Evolutionary conservation across 148 eudicot species (phyloP), one percentile per base, ranked within the genome.

Genomic region (Rhododendron griersonianum): DNA sequence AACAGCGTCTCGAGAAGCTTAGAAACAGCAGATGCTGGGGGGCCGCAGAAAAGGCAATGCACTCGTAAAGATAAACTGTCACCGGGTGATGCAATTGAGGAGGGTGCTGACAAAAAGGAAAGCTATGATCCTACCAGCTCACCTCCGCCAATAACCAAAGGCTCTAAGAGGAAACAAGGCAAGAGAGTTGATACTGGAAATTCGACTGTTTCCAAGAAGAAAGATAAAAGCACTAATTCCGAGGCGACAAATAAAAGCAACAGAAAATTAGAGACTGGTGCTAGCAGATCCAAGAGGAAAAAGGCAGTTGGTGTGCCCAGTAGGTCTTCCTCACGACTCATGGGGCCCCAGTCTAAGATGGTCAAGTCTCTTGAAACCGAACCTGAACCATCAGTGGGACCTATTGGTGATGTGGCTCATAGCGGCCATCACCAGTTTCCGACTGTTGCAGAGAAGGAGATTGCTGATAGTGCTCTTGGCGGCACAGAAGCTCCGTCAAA

Each of bases 211-310:
- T 74, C 78, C 80, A 37, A 35, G 21, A 35, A 74, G 78, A 74
- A 35, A 74, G 78, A 30, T 30, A 16, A 30, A 74, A 74, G 78
- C 74, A 67, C 74, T 67, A 67, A 67, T 67, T 67, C 74, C 5
- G 23, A 25, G 14, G 74, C 33, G 8, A 6, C 5, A 74, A 74
- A 33, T 14, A 74, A 35, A 74, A 74, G 78, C 78, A 74, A 74
- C 23, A 74, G 78, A 74, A 74, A 74, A 74, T 30, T 21, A 74
- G 41, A 33, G 78, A 51, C 14, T 16, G 81, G 77, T 65, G 35
- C 81, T 76, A 57, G 67, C 81, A 73, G 75, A 33, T 77, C 50
- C 16, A 78, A 74, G 86, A 41, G 53, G 30, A 59, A 55, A 76
- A 76, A 55, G 39, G 45, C 78, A 33, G 44, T 23, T 44, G 48